Evolutionary conservation across 2,329 filamentous ascomycete genomes (phyloP), one percentile per base, ranked within the genome.

Genomic region (Ambrosiella cleistominuta): DNA sequence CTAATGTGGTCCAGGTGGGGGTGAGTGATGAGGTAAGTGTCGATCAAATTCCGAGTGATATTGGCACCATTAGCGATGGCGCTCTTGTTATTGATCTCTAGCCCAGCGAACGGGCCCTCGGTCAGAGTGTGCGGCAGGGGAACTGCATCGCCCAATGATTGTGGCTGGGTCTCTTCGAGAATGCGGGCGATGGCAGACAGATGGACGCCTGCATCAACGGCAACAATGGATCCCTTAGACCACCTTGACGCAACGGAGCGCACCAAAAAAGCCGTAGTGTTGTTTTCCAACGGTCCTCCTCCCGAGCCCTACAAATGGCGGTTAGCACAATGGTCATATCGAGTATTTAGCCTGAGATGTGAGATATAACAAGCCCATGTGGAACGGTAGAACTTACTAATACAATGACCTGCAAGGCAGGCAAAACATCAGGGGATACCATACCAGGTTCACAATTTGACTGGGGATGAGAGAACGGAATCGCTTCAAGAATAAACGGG

Each of bases 1-100:
- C 87, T 83, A 19, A 97, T 82, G 69, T 98, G 93, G 66, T 98
- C 93, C 0, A 98, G 77, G 70, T 98, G 93, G n/a, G 93, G 88
- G 69, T 98, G 93, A 0, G 91, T 98, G 65, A 98, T 88, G 62
- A 97, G 80, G 66, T 91, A 93, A 0, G 88, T 86, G 51, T 91
- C 88, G 59, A 98, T 80, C 53, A 96, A 79, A 58, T 84, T 79
- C 57, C 84, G 79, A 47, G 90, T 82, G 54, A 98, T 75, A 67
- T 94, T 78, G 2, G 85, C 78, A 1, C 89, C 90, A 68, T 96
- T 97, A 53, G 87, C 85, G 51, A 80, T 74, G 0, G 86, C 74
- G 0, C 79, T 83, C 47, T 75, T 70, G 64, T 81, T 74, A 0
- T 84, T 83, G 38, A 96, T 72, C 57, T 82, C 75, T 15, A 96